Conservation (phyloP, 2,329 filamentous ascomycete species). For the Xenoacremonium recifei region DNA sequence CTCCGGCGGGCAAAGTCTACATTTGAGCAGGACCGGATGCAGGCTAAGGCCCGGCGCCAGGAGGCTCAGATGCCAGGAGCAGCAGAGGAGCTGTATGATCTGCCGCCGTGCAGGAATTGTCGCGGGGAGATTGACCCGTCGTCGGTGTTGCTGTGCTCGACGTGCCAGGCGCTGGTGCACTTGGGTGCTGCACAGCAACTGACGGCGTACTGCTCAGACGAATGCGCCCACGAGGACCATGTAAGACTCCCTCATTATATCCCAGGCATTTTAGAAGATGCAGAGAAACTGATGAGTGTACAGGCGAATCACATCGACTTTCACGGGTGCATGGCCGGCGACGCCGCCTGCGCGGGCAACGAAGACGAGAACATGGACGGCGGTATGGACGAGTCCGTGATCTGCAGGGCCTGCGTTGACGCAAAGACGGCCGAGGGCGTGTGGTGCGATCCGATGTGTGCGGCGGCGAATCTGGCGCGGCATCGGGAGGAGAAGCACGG, state of each 20-base stretch:
- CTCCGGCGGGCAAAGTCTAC: slow-evolving; percentile 47
- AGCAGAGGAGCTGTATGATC: slow-evolving; percentile 33
- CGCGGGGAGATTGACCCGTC: slow-evolving; percentile 30
- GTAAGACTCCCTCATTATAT: slow-evolving; percentile 37
- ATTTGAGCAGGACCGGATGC: slow-evolving; percentile 44
- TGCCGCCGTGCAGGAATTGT: slow-evolving; percentile 42
- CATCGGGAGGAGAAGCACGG: slow-evolving; percentile 36
- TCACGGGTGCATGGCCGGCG: slow-evolving; percentile 42
- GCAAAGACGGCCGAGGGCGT: slow-evolving; percentile 32
- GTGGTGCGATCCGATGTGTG: slow-evolving; percentile 44
- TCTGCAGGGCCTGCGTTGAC: slow-evolving; percentile 42
- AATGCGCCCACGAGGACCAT: slow-evolving; percentile 39
- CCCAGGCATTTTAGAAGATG: too few species aligned
- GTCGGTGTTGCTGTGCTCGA: slow-evolving; percentile 40
- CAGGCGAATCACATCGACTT: slow-evolving; percentile 39
- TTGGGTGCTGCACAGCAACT: slow-evolving; percentile 35
- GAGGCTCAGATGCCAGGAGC: slow-evolving; percentile 26
- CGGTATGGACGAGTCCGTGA: slow-evolving; percentile 27
- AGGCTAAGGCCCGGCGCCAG: slow-evolving; percentile 34
- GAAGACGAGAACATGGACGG: slow-evolving; percentile 41
- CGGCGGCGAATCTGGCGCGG: slow-evolving; percentile 37
- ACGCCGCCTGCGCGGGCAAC: slow-evolving; percentile 38
- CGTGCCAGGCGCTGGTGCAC: slow-evolving; percentile 44
- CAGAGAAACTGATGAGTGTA: background rate
- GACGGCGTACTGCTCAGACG: slow-evolving; percentile 45